Conservation (phyloP, 352 stramenopile species). For the Pythium volutum region DNA sequence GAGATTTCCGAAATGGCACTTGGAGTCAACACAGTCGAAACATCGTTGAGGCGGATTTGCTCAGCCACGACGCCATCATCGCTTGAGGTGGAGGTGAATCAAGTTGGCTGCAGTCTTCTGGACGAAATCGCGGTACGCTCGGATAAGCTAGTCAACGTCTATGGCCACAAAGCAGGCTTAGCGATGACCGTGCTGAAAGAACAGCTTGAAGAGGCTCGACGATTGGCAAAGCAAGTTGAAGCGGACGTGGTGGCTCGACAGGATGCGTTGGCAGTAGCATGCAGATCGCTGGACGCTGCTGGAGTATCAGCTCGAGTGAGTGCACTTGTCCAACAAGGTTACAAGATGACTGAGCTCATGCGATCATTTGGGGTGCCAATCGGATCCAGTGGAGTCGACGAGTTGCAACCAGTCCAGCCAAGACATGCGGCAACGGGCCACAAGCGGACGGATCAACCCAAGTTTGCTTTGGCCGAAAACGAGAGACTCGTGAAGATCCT, state of each 20-base stretch:
- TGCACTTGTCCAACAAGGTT: neutral
- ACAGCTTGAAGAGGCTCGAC: conserved; percentile 10
- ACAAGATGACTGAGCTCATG: neutral
- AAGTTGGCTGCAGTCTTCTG: conserved; percentile 10
- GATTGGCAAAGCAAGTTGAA: neutral
- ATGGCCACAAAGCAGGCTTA: neutral
- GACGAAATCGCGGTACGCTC: neutral
- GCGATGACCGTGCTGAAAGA: neutral
- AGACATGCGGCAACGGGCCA: neutral
- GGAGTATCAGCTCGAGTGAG: neutral
- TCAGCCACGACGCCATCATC: neutral
- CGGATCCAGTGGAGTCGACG: neutral
- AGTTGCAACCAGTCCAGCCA: neutral
- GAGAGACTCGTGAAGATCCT: conserved; percentile 73
- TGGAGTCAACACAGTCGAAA: conserved; percentile 14
- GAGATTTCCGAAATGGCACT: conserved; percentile 14
- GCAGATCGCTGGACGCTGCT: neutral
- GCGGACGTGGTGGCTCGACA: neutral
- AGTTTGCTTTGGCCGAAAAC: conserved; percentile 72
- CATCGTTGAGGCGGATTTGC: conserved; percentile 4
- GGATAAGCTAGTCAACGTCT: neutral
- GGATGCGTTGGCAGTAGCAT: neutral
- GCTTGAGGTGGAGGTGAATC: conserved; percentile 9
- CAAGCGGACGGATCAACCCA: neutral
- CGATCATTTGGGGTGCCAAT: neutral